Evolutionary conservation across 2,329 filamentous ascomycete species (phyloP), one percentile per base, ranked within the genome.

Genomic region (Conoideocrella luteorostrata): DNA sequence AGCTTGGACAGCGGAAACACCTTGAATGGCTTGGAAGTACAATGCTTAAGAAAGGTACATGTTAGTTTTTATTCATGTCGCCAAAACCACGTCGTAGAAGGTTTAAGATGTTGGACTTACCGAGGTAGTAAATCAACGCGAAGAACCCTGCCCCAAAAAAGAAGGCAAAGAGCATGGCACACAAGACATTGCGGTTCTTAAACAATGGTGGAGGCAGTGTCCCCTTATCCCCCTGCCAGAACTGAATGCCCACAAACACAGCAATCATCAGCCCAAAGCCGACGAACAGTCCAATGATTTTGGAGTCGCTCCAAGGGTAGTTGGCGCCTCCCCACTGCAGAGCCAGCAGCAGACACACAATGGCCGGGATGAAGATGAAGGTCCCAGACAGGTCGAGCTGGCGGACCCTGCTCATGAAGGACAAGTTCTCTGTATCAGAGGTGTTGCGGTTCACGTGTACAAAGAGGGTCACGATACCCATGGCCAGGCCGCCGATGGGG

Each of bases 321-420:
- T 69, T 56, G 30, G 68, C 62, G 7, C 77, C 77, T 12, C 75
- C 77, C 70, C 73, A 80, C 51, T 80, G 71, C 29, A 80, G 62
- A 7, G 74, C 76, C 4, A 81, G 64, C 7, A 80, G 60, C 11
- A 79, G 62, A 50, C 69, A 73, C 47, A 78, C 56, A 36, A 78
- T 66, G 29, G 69, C 67, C 1, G 75, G 72, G 22, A 77, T 65
- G 52, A 78, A 68, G 46, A 76, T 59, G n/a, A 57, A 56, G 2
- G 70, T 68, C 22, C 77, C 75, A 9, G 66, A 35, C 9, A 75
- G 56, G 52, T 80, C 77, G 36, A 79, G 62, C 47, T 69, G 64
- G 36, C 63, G 54, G 23, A 77, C 39, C 11, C 71, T 65, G 26
- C 55, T 44, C 20, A 60, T 12, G 38, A 70, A 53, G 21, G 65